Base-by-base conservation (phyloP, 306 rosid species). In the Medicago lupulina region DNA sequence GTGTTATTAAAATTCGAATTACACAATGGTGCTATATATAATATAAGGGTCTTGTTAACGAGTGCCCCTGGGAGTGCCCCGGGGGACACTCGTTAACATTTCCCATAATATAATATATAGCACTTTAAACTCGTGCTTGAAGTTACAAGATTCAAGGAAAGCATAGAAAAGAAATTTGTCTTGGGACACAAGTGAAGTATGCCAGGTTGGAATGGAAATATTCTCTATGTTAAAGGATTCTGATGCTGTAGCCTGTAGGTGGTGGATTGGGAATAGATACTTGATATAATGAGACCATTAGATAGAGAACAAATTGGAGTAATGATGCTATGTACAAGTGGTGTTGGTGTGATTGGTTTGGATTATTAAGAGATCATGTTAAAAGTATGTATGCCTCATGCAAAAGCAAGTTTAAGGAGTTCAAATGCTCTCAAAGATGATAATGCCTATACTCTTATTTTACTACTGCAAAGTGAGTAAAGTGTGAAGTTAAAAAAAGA, bases 1-100 rank as follows among this genome's bases (percentile, higher is more conserved):
- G 57, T 50, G 57, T 50, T 50, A 50, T 50, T 50, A 17, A 50
- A 50, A 47, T 46, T 61, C 8, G 61, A 74, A 62, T 62, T 51
- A 50, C 16, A 63, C 41, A 11, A 19, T 5, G 28, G 40, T 49
- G 53, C 39, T 47, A 47, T 8, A 72, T 46, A 13, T 40, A 40
- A 73, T 23, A 17, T 9, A 18, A 73, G n/a, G n/a, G n/a, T n/a
- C n/a, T n/a, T n/a, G n/a, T n/a, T n/a, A n/a, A n/a, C n/a, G n/a
- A n/a, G n/a, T n/a, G n/a, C n/a, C n/a, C n/a, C n/a, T n/a, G n/a
- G n/a, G n/a, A n/a, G n/a, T n/a, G n/a, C n/a, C n/a, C n/a, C n/a
- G n/a, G n/a, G n/a, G n/a, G n/a, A n/a, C n/a, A n/a, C n/a, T n/a
- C n/a, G n/a, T n/a, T n/a, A n/a, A n/a, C n/a, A n/a, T n/a, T n/a